Base-by-base conservation (phyloP, 108 stramenopile species). In the Conticribra weissflogii region DNA sequence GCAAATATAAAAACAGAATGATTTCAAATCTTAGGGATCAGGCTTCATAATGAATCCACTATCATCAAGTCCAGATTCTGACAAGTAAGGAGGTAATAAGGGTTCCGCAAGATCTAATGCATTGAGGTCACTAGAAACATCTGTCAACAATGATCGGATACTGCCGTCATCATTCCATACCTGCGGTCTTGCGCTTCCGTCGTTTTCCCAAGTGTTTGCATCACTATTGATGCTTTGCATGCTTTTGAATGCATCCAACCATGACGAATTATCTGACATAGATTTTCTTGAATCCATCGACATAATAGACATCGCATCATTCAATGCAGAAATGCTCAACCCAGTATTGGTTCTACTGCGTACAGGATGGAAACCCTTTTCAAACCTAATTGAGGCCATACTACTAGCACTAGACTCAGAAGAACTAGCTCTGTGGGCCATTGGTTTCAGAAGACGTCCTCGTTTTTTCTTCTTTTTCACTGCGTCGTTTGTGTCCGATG, bases 251-350 rank as follows among this genome's bases (percentile, higher is more conserved):
- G 68, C 68, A 36, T 78, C 77, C 21, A 78, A 57, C 77, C 77
- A 78, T 1, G 63, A 59, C 47, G 64, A 47, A 12, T 74, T 62
- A 2, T 54, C 33, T 33, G 44, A 63, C 31, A 64, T 12, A 7
- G 68, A 65, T 60, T 66, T 68, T 7, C 50, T 54, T 51, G 68
- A 64, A 47, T 70, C 69, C 23, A 78, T 59, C 32, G 77, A 78
- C 77, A 78, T 78, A 36, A 78, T 56, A 7, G 77, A 78, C 77
- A 78, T 71, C 54, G 63, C 69, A 60, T 78, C 77, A 12, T 71
- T 63, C 16, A 78, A 52, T 31, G 63, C 77, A 56, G 36, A 41
- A 9, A 41, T 41, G 36, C 69, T 71, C 1, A 71, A 36, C 21
- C 48, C 68, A 16, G 77, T 78, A 48, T 71, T 70, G 25, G 54